phyloP scores from a whole-genome alignment of 176 grass and related monocot genomes.

The Aegilops longissima region DNA sequence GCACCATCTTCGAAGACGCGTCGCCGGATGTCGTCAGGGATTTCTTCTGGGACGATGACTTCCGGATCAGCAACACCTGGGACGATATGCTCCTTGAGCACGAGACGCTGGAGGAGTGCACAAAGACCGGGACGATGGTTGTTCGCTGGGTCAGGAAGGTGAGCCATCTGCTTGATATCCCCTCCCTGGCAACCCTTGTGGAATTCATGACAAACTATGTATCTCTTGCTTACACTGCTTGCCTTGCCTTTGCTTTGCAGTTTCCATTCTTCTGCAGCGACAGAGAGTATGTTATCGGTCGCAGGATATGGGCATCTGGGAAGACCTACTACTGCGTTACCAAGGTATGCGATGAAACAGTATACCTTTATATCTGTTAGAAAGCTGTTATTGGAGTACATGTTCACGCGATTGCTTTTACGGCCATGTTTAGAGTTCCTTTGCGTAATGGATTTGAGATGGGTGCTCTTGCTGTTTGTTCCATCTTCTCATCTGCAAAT shows the following conservation, averaged over 20 bases:
- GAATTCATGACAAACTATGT: background rate
- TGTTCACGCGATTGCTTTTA: background rate
- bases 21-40: slow-evolving; percentile 71
- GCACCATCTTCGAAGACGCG: slow-evolving; percentile 79
- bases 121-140: slow-evolving; percentile 69
- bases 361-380: background rate
- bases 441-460: background rate
- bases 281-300: slow-evolving; percentile 87
- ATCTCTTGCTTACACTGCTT: slow-evolving; percentile 4
- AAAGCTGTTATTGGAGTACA: background rate
- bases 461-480: background rate
- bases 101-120: slow-evolving; percentile 67
- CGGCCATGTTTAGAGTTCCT: background rate
- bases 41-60: slow-evolving; percentile 99
- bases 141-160: slow-evolving; percentile 95
- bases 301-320: slow-evolving; percentile 83
- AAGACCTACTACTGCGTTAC: slow-evolving; percentile 84
- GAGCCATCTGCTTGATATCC: background rate
- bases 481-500: background rate
- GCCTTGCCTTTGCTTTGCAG: slow-evolving; percentile 38
- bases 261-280: slow-evolving; percentile 97
- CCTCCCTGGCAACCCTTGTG: background rate
- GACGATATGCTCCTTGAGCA: slow-evolving; percentile 92
- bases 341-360: slow-evolving; percentile 44
- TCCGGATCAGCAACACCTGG: slow-evolving; percentile 74